Percentiles rank a stretch among this genome's conserved stretches.
These are phyloP conservation scores for Populus hybrid DNA, from an alignment of 441 rosid species.

Conservation along the genomic window DNA sequence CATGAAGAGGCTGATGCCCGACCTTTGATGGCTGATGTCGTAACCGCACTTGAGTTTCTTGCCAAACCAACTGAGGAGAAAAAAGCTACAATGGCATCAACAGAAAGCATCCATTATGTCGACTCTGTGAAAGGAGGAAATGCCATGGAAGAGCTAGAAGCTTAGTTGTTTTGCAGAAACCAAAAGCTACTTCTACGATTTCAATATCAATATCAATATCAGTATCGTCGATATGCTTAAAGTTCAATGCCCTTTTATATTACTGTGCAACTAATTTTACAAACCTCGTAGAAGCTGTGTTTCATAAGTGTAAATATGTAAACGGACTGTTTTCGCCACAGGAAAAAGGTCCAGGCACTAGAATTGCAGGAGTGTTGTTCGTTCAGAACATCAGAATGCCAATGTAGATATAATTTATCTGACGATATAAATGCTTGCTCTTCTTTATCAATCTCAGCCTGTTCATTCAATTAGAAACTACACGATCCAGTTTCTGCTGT, in stretches of 20 bases:
- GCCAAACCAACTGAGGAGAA: conserved; percentile 21
- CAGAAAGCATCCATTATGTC: neutral
- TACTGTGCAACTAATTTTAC: neutral
- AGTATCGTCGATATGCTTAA: neutral
- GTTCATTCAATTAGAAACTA: neutral
- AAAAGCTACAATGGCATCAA: neutral
- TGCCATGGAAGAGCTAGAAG: neutral
- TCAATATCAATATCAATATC: neutral
- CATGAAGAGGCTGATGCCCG: conserved; percentile 73
- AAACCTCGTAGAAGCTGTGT: neutral
- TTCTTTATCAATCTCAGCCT: neutral
- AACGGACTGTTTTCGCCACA: neutral
- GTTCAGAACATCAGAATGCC: neutral
- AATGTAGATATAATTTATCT: neutral
- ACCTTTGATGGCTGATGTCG: conserved; percentile 87
- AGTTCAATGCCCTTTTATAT: neutral
- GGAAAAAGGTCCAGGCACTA: neutral
- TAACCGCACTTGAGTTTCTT: conserved; percentile 66
- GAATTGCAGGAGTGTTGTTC: neutral
- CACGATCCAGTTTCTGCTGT: neutral
- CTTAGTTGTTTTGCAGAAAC: neutral
- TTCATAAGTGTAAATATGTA: neutral
- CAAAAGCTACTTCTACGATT: neutral
- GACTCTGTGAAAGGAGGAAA: conserved; percentile 15
- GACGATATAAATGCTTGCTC: neutral